Conservation (phyloP, 371 early-diverging fungal genomes). For the Gilbertella persicaria region DNA sequence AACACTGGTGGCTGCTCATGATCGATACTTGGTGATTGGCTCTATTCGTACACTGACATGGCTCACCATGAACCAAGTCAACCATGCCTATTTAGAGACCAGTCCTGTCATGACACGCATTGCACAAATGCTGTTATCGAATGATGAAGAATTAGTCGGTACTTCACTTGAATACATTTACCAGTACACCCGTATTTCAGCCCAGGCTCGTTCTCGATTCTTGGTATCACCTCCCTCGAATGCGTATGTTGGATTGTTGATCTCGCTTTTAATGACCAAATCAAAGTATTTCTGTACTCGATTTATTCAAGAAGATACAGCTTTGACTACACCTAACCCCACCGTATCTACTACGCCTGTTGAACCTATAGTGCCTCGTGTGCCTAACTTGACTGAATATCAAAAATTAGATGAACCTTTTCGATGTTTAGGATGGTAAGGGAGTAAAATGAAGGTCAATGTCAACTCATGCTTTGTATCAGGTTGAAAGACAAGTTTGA, state of each 20-base stretch:
- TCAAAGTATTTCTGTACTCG: slow-evolving; percentile 38
- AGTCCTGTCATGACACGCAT: slow-evolving; percentile 15
- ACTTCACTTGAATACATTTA: slow-evolving; percentile 72
- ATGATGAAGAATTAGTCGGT: slow-evolving; percentile 74
- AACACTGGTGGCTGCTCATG: slow-evolving; percentile 52
- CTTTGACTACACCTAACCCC: slow-evolving; percentile 2
- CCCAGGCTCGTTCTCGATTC: slow-evolving; percentile 44
- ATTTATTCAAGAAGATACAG: slow-evolving; percentile 27
- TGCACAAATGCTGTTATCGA: slow-evolving; percentile 57
- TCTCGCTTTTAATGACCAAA: slow-evolving; percentile 47
- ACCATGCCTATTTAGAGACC: background rate
- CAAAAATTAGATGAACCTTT: slow-evolving; percentile 48
- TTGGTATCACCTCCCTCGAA: slow-evolving; percentile 39
- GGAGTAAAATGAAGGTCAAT: background rate
- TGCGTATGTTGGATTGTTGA: slow-evolving; percentile 50
- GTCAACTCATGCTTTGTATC: background rate
- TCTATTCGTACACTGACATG: slow-evolving; percentile 62
- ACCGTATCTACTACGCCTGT: background rate
- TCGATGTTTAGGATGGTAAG: slow-evolving; percentile 52
- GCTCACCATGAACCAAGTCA: slow-evolving; percentile 38
- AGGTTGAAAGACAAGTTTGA: slow-evolving; percentile 56
- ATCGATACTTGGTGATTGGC: slow-evolving; percentile 66
- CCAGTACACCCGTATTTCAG: slow-evolving; percentile 62
- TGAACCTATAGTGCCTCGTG: slow-evolving; percentile 10
- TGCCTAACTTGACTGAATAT: slow-evolving; percentile 43